phyloP scores from a whole-genome alignment of 768 basidiomycete species.

The Cubamyces lactineus region DNA sequence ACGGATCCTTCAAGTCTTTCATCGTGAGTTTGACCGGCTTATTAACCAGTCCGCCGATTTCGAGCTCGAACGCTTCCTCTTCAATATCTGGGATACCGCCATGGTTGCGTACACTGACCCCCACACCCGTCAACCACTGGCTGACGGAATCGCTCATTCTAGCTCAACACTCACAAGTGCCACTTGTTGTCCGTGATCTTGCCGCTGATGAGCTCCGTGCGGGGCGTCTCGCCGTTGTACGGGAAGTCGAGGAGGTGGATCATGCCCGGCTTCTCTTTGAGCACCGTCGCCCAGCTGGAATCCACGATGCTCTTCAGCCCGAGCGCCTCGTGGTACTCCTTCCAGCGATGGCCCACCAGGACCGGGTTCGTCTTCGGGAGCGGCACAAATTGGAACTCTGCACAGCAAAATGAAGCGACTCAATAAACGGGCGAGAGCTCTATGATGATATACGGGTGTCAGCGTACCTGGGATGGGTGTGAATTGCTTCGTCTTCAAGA shows the following conservation, averaged over 20 bases:
- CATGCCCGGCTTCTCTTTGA: slow-evolving; percentile 53
- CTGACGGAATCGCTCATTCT: neutral
- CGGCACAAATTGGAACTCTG: slow-evolving; percentile 53
- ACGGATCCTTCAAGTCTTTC: slow-evolving; percentile 51
- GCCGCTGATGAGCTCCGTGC: slow-evolving; percentile 44
- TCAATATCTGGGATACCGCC: slow-evolving; percentile 56
- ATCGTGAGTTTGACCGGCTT: slow-evolving; percentile 46
- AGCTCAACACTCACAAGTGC: slow-evolving; percentile 49
- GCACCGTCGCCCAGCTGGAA: slow-evolving; percentile 54
- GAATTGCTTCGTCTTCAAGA: slow-evolving; percentile 46
- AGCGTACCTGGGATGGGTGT: slow-evolving; percentile 43
- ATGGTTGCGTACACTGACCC: slow-evolving; percentile 53
- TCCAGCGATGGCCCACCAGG: slow-evolving; percentile 54
- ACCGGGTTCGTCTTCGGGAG: slow-evolving; percentile 55
- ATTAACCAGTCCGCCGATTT: slow-evolving; percentile 56
- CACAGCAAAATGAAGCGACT: neutral
- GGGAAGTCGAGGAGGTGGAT: slow-evolving; percentile 58
- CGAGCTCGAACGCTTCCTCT: slow-evolving; percentile 49
- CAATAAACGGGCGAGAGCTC: neutral
- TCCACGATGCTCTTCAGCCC: slow-evolving; percentile 51
- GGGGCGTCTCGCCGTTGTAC: slow-evolving; percentile 56
- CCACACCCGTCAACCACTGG: neutral
- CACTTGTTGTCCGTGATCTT: slow-evolving; percentile 53
- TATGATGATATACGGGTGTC: neutral
- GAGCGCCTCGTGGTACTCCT: slow-evolving; percentile 54